phyloP scores from a whole-genome alignment of 805 yeast species.

The Sugiyamaella mastotermitis region DNA sequence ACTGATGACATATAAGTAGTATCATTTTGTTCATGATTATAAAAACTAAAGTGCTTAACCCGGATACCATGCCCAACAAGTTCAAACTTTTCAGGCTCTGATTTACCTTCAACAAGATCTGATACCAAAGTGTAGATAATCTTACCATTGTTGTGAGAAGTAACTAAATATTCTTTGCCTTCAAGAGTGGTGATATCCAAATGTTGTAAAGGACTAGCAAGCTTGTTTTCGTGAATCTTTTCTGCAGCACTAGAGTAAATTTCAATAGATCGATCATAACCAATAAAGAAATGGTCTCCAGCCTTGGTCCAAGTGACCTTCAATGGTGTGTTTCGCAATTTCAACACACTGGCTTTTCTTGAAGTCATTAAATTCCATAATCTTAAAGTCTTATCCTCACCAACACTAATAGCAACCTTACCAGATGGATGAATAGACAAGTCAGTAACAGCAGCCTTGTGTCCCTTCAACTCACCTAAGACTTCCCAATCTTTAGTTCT shows the following conservation, averaged over 20 bases:
- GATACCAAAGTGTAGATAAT: slow-evolving; percentile 50
- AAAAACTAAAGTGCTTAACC: slow-evolving; percentile 67
- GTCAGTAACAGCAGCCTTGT: slow-evolving; percentile 75
- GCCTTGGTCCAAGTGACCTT: slow-evolving; percentile 48
- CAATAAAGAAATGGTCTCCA: slow-evolving; percentile 75
- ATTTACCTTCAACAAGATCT: slow-evolving; percentile 21
- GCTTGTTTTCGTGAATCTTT: slow-evolving; percentile 41
- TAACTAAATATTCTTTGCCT: slow-evolving; percentile 50
- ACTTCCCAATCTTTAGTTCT: slow-evolving; percentile 96
- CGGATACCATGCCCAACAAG: slow-evolving; percentile 80
- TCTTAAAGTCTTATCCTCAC: slow-evolving; percentile 75
- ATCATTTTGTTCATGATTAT: slow-evolving; percentile 27
- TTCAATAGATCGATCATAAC: slow-evolving; percentile 57
- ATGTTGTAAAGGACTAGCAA: slow-evolving; percentile 56
- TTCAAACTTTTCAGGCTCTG: slow-evolving; percentile 34
- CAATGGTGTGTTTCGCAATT: slow-evolving; percentile 30
- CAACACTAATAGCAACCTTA: slow-evolving; percentile 82
- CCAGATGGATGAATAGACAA: slow-evolving; percentile 87
- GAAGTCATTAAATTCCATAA: slow-evolving; percentile 97
- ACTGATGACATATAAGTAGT: slow-evolving; percentile 64
- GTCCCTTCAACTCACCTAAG: slow-evolving; percentile 84
- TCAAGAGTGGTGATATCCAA: slow-evolving; percentile 43
- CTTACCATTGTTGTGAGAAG: slow-evolving; percentile 68
- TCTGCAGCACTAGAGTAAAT: slow-evolving; percentile 63
- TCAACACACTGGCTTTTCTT: slow-evolving; percentile 81